Conservation (phyloP, 305 asterid species). For the Rubia occidens region DNA sequence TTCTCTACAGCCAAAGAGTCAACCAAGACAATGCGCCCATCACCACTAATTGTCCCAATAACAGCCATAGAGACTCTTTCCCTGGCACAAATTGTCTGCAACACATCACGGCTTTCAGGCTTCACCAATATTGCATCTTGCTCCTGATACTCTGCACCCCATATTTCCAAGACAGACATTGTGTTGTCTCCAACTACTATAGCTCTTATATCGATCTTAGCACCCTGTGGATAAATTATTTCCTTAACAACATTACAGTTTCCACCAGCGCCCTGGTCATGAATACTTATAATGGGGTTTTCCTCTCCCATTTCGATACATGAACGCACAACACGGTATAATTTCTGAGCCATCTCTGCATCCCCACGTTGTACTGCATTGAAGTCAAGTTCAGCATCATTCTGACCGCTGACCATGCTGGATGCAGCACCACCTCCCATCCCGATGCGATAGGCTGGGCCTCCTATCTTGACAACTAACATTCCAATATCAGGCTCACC, state of each 20-base stretch:
- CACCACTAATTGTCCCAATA: conserved; percentile 77
- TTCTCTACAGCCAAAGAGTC: conserved; percentile 51
- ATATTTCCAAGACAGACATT: conserved; percentile 85
- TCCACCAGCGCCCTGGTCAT: conserved; percentile 99
- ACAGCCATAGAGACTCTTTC: conserved; percentile 95
- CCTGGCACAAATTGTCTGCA: conserved; percentile 66
- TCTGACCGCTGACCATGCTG: conserved; percentile 98
- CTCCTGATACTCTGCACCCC: conserved; percentile 99
- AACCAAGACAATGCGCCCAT: conserved; percentile 59
- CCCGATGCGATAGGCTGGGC: conserved; percentile 94
- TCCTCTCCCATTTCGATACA: conserved; percentile 80
- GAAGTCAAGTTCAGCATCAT: conserved; percentile 82
- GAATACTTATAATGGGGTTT: conserved; percentile 83
- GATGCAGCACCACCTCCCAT: conserved; percentile 99
- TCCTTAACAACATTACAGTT: conserved; percentile 93
- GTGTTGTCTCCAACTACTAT: conserved; percentile 89
- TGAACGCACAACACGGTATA: conserved; percentile 84
- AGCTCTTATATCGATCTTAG: conserved; percentile 78
- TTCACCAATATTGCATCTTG: conserved; percentile 94
- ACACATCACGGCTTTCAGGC: conserved; percentile 57
- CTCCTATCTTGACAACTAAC: conserved; percentile 94
- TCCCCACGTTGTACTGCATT: conserved; percentile 98
- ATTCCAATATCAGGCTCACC: conserved; percentile 90
- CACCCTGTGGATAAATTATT: conserved; percentile 84
- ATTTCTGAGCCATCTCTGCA: conserved; percentile 93